A percentile compares a stretch with the other conserved stretches of the same genome.
These are phyloP conservation scores for Tetracentron sinense DNA, from an alignment of 164 flowering plant genomes.

Conservation along the genomic window DNA sequence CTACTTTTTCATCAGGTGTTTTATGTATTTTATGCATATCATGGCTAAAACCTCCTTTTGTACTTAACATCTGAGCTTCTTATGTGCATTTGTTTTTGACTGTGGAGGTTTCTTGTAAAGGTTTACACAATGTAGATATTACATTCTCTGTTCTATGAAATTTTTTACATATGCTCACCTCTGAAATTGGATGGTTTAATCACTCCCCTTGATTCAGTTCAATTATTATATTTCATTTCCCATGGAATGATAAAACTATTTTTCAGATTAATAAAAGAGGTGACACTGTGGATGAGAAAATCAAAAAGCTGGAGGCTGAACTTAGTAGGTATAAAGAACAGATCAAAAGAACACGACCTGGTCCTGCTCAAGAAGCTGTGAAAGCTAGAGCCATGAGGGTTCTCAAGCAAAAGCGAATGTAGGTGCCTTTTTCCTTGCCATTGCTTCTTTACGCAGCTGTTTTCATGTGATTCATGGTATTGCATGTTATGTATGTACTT, in stretches of 20 bases:
- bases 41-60: background rate
- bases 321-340: conserved; percentile 80
- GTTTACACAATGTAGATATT: too few species aligned
- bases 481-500: too few species aligned
- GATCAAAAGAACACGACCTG: conserved; percentile 86
- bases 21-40: background rate
- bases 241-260: background rate
- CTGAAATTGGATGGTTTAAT: too few species aligned
- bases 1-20: background rate
- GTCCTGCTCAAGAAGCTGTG: conserved; percentile 98
- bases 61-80: background rate
- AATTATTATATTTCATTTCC: background rate
- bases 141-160: too few species aligned
- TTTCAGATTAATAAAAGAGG: conserved; percentile 84
- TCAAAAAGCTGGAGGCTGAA: conserved; percentile 82
- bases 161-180: background rate
- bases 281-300: conserved; percentile 87
- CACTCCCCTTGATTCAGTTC: too few species aligned
- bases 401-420: conserved; percentile 93
- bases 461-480: background rate
- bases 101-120: background rate
- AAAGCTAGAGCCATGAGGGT: conserved; percentile 97
- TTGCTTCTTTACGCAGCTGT: background rate
- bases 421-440: conserved; percentile 18
- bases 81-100: background rate